A percentile compares a stretch with the other conserved stretches of the same genome.
These are phyloP conservation scores for Theobroma cacao DNA, from an alignment of 345 rosid genomes.

Conservation along the genomic window DNA sequence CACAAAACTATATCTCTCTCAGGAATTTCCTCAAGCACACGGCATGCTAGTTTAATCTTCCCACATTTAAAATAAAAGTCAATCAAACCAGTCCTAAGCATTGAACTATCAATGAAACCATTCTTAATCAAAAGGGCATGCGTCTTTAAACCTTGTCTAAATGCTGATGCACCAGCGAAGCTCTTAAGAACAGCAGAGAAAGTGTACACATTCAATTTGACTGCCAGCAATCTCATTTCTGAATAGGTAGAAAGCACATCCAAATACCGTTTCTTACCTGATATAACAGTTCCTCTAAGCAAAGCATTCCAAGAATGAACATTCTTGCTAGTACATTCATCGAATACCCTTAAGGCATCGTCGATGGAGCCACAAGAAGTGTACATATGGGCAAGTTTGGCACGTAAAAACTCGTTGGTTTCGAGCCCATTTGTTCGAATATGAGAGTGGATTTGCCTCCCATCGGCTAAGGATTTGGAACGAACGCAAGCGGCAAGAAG, in stretches of 20 bases:
- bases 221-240: slow-evolving; percentile 65
- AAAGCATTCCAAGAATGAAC: slow-evolving; percentile 84
- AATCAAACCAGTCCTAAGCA: slow-evolving; percentile 68
- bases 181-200: slow-evolving; percentile 77
- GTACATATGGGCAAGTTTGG: slow-evolving; percentile 74
- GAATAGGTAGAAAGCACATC: slow-evolving; percentile 59
- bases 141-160: slow-evolving; percentile 63
- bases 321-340: slow-evolving; percentile 42
- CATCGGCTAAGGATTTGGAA: slow-evolving; percentile 47
- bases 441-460: slow-evolving; percentile 58
- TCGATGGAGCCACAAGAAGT: slow-evolving; percentile 63
- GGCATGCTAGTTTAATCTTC: slow-evolving; percentile 53
- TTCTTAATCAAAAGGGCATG: slow-evolving; percentile 74
- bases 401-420: slow-evolving; percentile 56
- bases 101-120: slow-evolving; percentile 48
- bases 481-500: slow-evolving; percentile 75
- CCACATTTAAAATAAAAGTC: slow-evolving; percentile 87
- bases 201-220: slow-evolving; percentile 70
- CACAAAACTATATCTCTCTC: slow-evolving; percentile 70
- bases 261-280: slow-evolving; percentile 54
- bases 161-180: slow-evolving; percentile 73
- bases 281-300: slow-evolving; percentile 77
- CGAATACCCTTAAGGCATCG: slow-evolving; percentile 68
- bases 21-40: slow-evolving; percentile 61
- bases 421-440: slow-evolving; percentile 69